Base-by-base conservation (phyloP, 1,284 basidiomycete genomes). In the Cutaneotrichosporon daszewskae region DNA sequence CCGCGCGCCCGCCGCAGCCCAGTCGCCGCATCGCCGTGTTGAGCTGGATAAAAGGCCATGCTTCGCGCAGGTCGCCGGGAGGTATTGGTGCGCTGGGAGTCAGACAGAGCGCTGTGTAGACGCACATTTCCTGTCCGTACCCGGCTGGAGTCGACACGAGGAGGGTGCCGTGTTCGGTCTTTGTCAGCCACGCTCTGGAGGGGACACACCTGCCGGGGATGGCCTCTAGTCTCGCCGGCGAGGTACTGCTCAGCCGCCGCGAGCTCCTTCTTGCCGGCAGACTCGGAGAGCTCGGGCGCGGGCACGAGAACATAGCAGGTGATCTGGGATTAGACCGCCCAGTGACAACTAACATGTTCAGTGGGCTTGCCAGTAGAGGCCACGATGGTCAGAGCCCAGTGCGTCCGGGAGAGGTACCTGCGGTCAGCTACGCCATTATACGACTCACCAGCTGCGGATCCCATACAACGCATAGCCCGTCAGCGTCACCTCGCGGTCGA, bases 1-100 rank as follows among this genome's bases (percentile, higher is more conserved):
- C 54, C 7, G 67, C 67, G 38, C 67, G 56, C 22, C 65, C 67
- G 39, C 67, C 65, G 40, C 67, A 69, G 13, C 67, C 67, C 11
- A 69, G 47, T 7, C 67, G 54, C 14, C 67, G 49, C 6, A 69
- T 47, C 23, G 57, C 64, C 4, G 67, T 69, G 41, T 62, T 67
- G 31, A 69, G 60, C 10, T 63, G 51, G n/a, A 66, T 54, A 34
- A 56, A 66, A 1, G 65, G 65, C 45, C 57, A 60, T 3, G 60
- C 59, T 35, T 60, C 57, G 24, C 67, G 54, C 34, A 66, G 49
- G 42, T 69, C 67, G 29, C 67, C 67, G 2, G 55, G 56, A 3
- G 62, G 55, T 11, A 67, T 55, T 14, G 60, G 58, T 35, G 48
- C 56, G 20, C 56, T 59, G 43, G 7, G 18, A 10, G 37, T 48